Percentiles rank a stretch among this genome's conserved stretches.
These are phyloP conservation scores for Alternaria gansuensis DNA, from an alignment of 2,329 filamentous ascomycete genomes.

Conservation along the genomic window DNA sequence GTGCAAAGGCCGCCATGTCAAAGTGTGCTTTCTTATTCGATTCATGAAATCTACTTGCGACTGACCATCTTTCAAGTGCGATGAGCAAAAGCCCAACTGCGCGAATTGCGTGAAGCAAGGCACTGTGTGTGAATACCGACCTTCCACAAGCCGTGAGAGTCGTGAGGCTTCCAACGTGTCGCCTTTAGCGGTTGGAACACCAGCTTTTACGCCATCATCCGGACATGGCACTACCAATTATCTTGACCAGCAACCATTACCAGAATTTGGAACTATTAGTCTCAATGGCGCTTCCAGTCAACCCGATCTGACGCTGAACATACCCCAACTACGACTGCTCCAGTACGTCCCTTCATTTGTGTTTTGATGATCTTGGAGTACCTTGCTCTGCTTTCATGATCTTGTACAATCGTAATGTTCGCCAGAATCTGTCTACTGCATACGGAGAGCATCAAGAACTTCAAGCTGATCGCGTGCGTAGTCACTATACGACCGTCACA, in stretches of 20 bases:
- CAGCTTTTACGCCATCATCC: constrained; percentile 29
- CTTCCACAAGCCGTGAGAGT: constrained; percentile 29
- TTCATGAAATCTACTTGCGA: constrained; percentile 7
- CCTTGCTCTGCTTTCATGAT: background rate
- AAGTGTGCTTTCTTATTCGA: constrained; percentile 28
- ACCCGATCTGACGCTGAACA: constrained; percentile 24
- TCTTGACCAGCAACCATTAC: constrained; percentile 14
- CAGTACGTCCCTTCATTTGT: constrained; percentile 26
- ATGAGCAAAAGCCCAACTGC: constrained; percentile 45
- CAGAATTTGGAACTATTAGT: background rate
- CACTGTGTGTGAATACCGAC: constrained; percentile 40
- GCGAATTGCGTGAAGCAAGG: constrained; percentile 46
- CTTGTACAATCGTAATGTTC: background rate
- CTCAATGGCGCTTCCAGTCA: constrained; percentile 4
- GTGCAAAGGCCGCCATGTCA: constrained; percentile 44
- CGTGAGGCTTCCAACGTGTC: constrained; percentile 30
- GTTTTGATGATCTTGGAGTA: background rate
- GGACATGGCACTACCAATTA: constrained; percentile 20
- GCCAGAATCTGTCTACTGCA: background rate
- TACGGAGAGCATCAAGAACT: background rate
- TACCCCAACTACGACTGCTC: constrained; percentile 41
- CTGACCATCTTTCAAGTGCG: constrained; percentile 37
- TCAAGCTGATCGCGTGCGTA: constrained; percentile 2
- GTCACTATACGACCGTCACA: constrained; percentile 43
- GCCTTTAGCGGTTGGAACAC: constrained; percentile 22